phyloP scores from a whole-genome alignment of 2,329 filamentous ascomycete genomes.

The Mycosphaerella arachidis region DNA sequence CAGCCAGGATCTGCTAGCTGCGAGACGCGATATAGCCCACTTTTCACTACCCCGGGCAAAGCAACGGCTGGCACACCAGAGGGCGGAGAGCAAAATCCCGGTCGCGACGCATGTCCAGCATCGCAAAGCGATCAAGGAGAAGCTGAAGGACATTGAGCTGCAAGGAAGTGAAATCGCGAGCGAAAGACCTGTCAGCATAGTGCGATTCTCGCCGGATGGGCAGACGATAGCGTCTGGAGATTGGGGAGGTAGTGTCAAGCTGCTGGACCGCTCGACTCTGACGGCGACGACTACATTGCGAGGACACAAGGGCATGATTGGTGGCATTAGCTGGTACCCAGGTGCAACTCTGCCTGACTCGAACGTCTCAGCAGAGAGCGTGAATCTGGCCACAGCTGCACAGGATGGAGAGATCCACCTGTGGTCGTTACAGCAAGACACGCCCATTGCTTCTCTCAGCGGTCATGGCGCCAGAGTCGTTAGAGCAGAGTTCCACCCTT shows the following conservation, averaged over 20 bases:
- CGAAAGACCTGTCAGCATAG: constrained; percentile 86
- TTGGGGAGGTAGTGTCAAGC: constrained; percentile 83
- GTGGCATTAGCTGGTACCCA: constrained; percentile 86
- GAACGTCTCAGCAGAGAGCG: constrained; percentile 61
- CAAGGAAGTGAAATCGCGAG: constrained; percentile 91
- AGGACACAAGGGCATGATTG: constrained; percentile 83
- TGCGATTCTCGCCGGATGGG: constrained; percentile 81
- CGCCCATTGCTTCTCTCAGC: constrained; percentile 72
- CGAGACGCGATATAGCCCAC: constrained; percentile 71
- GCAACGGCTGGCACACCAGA: constrained; percentile 70
- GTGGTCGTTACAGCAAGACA: constrained; percentile 85
- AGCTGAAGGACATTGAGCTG: constrained; percentile 76
- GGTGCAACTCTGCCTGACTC: constrained; percentile 68
- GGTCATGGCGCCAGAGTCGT: constrained; percentile 87
- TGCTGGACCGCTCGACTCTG: constrained; percentile 78
- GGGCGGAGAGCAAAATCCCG: constrained; percentile 74
- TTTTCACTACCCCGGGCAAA: constrained; percentile 82
- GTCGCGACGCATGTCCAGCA: constrained; percentile 89
- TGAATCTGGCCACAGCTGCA: constrained; percentile 87
- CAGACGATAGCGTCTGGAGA: constrained; percentile 83
- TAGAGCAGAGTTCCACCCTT: constrained; percentile 90
- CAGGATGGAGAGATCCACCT: constrained; percentile 84
- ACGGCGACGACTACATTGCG: constrained; percentile 70
- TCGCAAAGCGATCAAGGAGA: constrained; percentile 81
- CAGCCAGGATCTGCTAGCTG: constrained; percentile 65